Evolutionary conservation across 306 rosid genomes (phyloP).

Genomic region (Trichosanthes truncata): DNA sequence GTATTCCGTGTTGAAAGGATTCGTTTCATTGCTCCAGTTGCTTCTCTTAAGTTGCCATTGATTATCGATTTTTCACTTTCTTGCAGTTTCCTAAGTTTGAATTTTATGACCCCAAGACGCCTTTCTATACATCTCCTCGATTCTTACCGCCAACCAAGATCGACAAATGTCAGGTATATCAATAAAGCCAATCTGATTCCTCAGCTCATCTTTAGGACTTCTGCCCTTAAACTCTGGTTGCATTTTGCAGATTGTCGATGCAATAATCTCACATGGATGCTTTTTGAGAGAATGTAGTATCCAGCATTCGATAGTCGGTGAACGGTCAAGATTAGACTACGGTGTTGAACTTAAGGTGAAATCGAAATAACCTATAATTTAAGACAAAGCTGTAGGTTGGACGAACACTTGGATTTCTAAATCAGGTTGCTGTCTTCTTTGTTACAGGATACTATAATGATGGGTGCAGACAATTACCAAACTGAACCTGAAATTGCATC

Average conservation of each 20-base stretch:
- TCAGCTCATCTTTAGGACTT: neutral
- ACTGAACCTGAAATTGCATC: slow-evolving; percentile 87
- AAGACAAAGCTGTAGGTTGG: neutral
- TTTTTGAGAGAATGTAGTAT: slow-evolving; percentile 61
- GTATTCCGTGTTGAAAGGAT: neutral
- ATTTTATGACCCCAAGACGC: slow-evolving; percentile 83
- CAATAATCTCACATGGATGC: slow-evolving; percentile 91
- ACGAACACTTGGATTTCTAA: neutral
- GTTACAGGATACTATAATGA: slow-evolving; percentile 69
- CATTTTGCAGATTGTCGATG: slow-evolving; percentile 56
- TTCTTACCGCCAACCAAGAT: slow-evolving; percentile 97
- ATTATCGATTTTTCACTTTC: neutral
- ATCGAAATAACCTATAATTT: neutral
- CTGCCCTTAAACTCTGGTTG: slow-evolving; percentile 19
- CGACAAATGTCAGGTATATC: slow-evolving; percentile 61
- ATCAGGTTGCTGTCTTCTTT: neutral
- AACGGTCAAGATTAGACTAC: slow-evolving; percentile 69
- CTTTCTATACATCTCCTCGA: slow-evolving; percentile 79
- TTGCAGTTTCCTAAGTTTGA: slow-evolving; percentile 58
- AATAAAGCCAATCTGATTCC: neutral
- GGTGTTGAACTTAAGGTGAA: slow-evolving; percentile 77
- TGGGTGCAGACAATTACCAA: slow-evolving; percentile 95
- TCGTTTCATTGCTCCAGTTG: neutral
- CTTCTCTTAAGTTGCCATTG: neutral
- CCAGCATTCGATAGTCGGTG: slow-evolving; percentile 70